phyloP scores from a whole-genome alignment of 352 stramenopile species.

The Blastocystis sp. region DNA sequence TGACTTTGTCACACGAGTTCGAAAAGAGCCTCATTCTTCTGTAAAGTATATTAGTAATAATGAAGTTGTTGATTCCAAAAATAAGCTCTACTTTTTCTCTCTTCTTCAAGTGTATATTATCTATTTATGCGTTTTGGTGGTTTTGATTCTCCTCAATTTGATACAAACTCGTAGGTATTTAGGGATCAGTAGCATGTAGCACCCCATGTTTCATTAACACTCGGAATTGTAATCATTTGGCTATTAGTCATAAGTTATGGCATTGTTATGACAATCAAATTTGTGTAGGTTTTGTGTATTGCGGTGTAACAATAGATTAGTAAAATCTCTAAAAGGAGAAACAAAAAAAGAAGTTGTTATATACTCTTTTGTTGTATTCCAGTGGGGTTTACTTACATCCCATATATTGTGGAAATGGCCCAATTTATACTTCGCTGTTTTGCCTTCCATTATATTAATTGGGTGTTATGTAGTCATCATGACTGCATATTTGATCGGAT shows the following conservation, averaged over 20 bases:
- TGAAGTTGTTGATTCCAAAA: conserved; percentile 25
- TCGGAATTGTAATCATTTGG: neutral
- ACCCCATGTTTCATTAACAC: neutral
- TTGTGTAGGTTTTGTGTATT: neutral
- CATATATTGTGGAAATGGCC: neutral
- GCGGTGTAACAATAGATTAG: neutral
- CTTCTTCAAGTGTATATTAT: conserved; percentile 3
- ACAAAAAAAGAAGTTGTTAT: neutral
- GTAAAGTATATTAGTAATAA: conserved; percentile 34
- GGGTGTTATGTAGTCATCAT: neutral
- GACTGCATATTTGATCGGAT: neutral
- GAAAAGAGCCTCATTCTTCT: neutral
- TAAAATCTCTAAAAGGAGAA: neutral
- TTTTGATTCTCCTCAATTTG: neutral
- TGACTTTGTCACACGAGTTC: conserved; percentile 12
- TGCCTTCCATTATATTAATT: neutral
- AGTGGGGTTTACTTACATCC: neutral
- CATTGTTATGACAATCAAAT: neutral
- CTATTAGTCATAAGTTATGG: neutral
- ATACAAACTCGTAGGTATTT: neutral
- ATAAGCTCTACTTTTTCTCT: conserved; percentile 9
- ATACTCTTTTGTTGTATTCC: neutral
- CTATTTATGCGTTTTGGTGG: neutral
- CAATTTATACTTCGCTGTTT: neutral
- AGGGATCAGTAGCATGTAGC: neutral